These are phyloP conservation scores for Pezicula neosporulosa DNA, from an alignment of 2,329 filamentous ascomycete species.

Conservation along the genomic window DNA sequence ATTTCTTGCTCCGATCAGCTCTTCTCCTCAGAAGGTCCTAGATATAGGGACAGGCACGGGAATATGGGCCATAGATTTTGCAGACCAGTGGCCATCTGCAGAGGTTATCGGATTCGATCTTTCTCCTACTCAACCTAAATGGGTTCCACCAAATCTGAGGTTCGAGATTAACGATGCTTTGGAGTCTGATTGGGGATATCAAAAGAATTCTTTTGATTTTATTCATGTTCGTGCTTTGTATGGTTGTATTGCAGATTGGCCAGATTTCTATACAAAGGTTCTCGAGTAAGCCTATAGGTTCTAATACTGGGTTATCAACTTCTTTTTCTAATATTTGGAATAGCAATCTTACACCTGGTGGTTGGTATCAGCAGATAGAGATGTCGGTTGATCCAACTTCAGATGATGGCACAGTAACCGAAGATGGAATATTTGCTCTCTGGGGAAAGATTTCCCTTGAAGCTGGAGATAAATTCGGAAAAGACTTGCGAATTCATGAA, in stretches of 20 bases:
- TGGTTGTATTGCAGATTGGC: slow-evolving; percentile 52
- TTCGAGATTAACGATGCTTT: slow-evolving; percentile 61
- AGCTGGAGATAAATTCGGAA: slow-evolving; percentile 32
- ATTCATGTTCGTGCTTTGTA: slow-evolving; percentile 54
- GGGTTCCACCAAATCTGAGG: slow-evolving; percentile 54
- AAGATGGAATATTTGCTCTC: slow-evolving; percentile 30
- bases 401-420: slow-evolving; percentile 40
- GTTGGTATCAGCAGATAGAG: slow-evolving; percentile 24
- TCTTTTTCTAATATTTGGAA: slow-evolving; percentile 21
- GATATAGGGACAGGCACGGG: slow-evolving; percentile 32
- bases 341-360: slow-evolving; percentile 26
- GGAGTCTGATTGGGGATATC: slow-evolving; percentile 31
- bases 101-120: slow-evolving; percentile 21
- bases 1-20: slow-evolving; percentile 19
- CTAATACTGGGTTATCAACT: neutral
- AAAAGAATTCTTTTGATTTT: slow-evolving; percentile 48
- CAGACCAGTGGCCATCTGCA: slow-evolving; percentile 17
- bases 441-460: slow-evolving; percentile 39
- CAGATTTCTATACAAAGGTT: slow-evolving; percentile 44
- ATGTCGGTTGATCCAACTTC: slow-evolving; percentile 18
- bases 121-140: slow-evolving; percentile 28
- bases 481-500: slow-evolving; percentile 29
- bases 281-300: slow-evolving; percentile 35
- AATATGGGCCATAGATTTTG: slow-evolving; percentile 33
- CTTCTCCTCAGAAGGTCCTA: slow-evolving; percentile 25